Base-by-base conservation (phyloP, 31 red algal species). In the Odonthalia washingtoniensis region DNA sequence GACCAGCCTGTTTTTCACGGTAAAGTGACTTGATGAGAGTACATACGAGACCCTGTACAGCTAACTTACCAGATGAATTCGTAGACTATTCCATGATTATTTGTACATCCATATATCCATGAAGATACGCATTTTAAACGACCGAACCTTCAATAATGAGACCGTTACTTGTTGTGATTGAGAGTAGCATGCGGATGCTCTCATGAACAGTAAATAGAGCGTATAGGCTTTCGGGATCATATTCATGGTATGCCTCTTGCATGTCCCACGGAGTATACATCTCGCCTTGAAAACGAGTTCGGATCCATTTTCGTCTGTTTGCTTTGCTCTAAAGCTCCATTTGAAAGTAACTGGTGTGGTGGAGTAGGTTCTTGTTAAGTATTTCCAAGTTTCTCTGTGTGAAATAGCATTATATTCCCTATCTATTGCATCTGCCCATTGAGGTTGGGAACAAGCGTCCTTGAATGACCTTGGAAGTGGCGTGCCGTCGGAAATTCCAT, bases 31-130 rank as follows among this genome's bases (percentile, higher is more conserved):
- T 3, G 6, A 73, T 5, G 3, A 73, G 17, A 27, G 17, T 72
- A 32, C 30, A 70, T n/a, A 85, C 5, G 64, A 9, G 46, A 9
- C 40, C 83, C 4, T 21, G 83, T 16, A 34, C 35, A 44, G 52
- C 31, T 3, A 27, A 1, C 16, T 32, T 37, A 34, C 83, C 83
- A 63, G 68, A 21, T 31, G 45, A 40, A 30, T 74, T 17, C n/a
- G 45, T 85, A 35, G 65, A 67, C 64, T 85, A 40, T 74, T 85
- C 67, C 82, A 60, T 85, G n/a, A 60, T 46, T 4, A 74, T 85
- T 3, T 30, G 64, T 33, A 44, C 38, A 36, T 85, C 38, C 28
- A 85, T 6, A 5, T 57, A 37, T 5, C 82, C 82, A 46, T 74
- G 74, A 18, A 74, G 46, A 64, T 85, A 85, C 3, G 65, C 82